Evolutionary conservation across 257 asterid genomes (phyloP).

Genomic region (Asclepias syriaca): DNA sequence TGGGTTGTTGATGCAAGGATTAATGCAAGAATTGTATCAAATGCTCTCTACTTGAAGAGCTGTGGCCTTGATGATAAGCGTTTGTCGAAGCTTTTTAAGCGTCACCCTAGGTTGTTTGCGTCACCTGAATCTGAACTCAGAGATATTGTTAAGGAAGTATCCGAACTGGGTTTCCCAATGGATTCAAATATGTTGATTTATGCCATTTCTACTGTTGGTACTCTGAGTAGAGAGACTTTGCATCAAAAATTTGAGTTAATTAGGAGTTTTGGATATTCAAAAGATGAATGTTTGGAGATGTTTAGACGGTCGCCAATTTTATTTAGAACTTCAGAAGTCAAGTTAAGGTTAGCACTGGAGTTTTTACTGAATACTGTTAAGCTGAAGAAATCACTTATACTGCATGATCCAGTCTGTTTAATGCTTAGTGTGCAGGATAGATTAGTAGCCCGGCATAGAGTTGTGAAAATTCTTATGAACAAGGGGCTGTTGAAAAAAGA

Average conservation of each 20-base stretch:
- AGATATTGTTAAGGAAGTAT: slow-evolving; percentile 20
- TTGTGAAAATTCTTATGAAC: slow-evolving; percentile 14
- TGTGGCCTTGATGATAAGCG: slow-evolving; percentile 31
- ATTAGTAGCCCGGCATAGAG: slow-evolving; percentile 25
- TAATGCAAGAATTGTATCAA: slow-evolving; percentile 15
- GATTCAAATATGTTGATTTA: slow-evolving; percentile 30
- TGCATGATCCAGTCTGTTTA: slow-evolving; percentile 9
- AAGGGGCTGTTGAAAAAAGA: slow-evolving; percentile 21
- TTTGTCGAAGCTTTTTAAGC: slow-evolving; percentile 17
- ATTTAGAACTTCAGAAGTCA: slow-evolving; percentile 18
- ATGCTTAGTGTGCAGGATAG: slow-evolving; percentile 25
- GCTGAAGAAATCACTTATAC: slow-evolving; percentile 9
- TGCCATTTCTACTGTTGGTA: slow-evolving; percentile 15
- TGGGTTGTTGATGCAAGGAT: slow-evolving; percentile 4
- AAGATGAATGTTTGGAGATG: slow-evolving; percentile 24
- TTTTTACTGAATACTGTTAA: slow-evolving; percentile 22
- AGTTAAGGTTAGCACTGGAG: slow-evolving; percentile 17
- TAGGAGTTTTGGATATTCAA: slow-evolving; percentile 19
- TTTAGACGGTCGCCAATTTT: slow-evolving; percentile 20
- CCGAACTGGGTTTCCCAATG: slow-evolving; percentile 23
- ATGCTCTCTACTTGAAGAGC: slow-evolving; percentile 25
- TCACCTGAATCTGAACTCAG: slow-evolving; percentile 11
- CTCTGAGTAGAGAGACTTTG: slow-evolving; percentile 13
- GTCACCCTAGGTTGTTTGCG: slow-evolving; percentile 26
- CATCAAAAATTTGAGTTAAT: slow-evolving; percentile 15